Evolutionary conservation across 2,329 filamentous ascomycete genomes (phyloP).

Genomic region (Botryosphaeria dothidea): DNA sequence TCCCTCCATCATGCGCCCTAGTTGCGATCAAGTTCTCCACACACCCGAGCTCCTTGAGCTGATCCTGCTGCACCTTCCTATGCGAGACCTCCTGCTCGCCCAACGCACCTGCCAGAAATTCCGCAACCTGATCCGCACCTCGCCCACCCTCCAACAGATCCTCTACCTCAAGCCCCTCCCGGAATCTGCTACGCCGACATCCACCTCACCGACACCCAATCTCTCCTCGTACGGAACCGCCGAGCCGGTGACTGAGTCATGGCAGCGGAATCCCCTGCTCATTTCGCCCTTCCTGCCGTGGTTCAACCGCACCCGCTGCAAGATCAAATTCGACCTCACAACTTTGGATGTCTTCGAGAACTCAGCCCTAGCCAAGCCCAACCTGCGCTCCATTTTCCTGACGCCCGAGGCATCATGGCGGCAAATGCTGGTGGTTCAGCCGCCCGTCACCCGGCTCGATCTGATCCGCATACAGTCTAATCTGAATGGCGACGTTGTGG

Average conservation of each 20-base stretch:
- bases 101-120: neutral
- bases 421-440: constrained; percentile 12
- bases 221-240: neutral
- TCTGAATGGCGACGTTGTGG: neutral
- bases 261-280: constrained; percentile 3
- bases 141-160: neutral
- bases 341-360: too few species aligned
- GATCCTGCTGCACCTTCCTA: constrained; percentile 1
- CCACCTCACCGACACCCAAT: neutral
- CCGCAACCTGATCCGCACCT: neutral
- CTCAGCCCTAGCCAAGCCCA: neutral
- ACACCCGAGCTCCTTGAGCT: constrained; percentile 11
- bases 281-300: neutral
- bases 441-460: neutral
- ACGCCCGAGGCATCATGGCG: constrained; percentile 8
- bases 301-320: neutral
- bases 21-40: neutral
- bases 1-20: too few species aligned
- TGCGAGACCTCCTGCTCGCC: neutral
- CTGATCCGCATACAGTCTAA: neutral
- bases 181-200: neutral
- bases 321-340: too few species aligned
- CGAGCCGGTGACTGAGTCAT: neutral
- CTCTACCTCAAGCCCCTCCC: neutral
- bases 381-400: neutral